These are phyloP conservation scores for Inga laurina DNA, from an alignment of 306 rosid species.

Conservation along the genomic window DNA sequence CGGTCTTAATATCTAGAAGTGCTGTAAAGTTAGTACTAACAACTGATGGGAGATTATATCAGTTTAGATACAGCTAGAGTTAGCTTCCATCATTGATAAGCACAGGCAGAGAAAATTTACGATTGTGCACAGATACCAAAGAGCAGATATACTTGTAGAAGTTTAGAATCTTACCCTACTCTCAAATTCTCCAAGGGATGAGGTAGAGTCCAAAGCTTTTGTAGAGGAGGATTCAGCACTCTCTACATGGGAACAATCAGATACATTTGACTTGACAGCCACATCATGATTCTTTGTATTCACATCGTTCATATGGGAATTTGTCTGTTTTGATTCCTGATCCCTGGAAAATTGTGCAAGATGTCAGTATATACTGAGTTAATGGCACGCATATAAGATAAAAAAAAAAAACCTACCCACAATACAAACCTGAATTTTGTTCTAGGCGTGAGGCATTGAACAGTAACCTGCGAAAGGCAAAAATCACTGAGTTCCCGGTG, in stretches of 20 bases:
- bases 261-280: conserved; percentile 41
- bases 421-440: conserved; percentile 47
- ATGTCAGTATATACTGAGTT: conserved; percentile 14
- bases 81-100: conserved; percentile 20
- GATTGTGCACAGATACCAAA: conserved; percentile 21
- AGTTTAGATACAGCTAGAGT: conserved; percentile 1
- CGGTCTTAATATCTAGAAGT: conserved; percentile 17
- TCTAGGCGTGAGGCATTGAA: conserved; percentile 54
- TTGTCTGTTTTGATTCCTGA: conserved; percentile 38
- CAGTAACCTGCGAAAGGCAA: conserved; percentile 48
- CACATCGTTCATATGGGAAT: conserved; percentile 29
- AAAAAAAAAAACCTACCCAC: conserved; percentile 7
- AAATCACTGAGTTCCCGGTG: conserved; percentile 38
- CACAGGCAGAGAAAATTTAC: conserved; percentile 10
- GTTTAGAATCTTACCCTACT: conserved; percentile 41
- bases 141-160: conserved; percentile 20
- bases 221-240: conserved; percentile 43
- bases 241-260: conserved; percentile 44
- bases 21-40: not conserved
- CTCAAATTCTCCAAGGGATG: conserved; percentile 41
- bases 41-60: not conserved
- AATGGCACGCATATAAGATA: not conserved
- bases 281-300: conserved; percentile 38
- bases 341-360: conserved; percentile 38
- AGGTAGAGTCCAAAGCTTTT: conserved; percentile 42